These are phyloP conservation scores for Lactifluus pinguis DNA, from an alignment of 768 basidiomycete genomes.

Conservation along the genomic window DNA sequence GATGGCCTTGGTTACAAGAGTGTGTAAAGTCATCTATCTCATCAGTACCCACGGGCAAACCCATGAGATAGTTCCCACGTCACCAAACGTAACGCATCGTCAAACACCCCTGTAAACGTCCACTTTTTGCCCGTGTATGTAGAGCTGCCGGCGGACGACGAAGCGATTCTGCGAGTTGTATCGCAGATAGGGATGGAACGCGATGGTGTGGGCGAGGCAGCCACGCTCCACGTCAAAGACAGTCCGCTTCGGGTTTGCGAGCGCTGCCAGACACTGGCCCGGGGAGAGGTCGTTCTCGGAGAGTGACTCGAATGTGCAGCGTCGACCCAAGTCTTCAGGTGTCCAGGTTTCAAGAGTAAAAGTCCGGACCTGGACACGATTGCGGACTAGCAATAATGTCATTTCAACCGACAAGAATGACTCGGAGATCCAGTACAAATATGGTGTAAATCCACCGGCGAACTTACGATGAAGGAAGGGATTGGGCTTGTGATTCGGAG, in stretches of 20 bases:
- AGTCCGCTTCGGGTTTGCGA: constrained; percentile 13
- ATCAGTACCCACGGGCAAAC: background rate
- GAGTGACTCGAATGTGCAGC: constrained; percentile 16
- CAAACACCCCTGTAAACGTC: constrained; percentile 39
- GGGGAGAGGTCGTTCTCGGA: constrained; percentile 10
- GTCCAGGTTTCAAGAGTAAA: too few species aligned
- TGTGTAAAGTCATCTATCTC: background rate
- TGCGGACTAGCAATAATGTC: too few species aligned
- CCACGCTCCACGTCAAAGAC: constrained; percentile 16
- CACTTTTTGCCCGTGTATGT: constrained; percentile 32
- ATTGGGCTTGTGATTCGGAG: too few species aligned
- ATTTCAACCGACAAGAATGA: too few species aligned
- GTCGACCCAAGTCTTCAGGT: too few species aligned
- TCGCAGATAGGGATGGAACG: constrained; percentile 36
- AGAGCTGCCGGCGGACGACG: constrained; percentile 32
- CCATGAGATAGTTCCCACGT: background rate
- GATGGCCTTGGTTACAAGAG: constrained; percentile 31
- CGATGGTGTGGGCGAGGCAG: constrained; percentile 31
- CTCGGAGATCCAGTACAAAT: too few species aligned
- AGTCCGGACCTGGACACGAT: too few species aligned
- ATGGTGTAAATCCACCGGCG: too few species aligned
- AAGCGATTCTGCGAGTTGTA: constrained; percentile 37
- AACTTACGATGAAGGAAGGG: too few species aligned
- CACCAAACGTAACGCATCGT: constrained; percentile 28
- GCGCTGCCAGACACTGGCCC: constrained; percentile 4